Conservation (phyloP, 345 rosid genomes). For the Linum tenue region DNA sequence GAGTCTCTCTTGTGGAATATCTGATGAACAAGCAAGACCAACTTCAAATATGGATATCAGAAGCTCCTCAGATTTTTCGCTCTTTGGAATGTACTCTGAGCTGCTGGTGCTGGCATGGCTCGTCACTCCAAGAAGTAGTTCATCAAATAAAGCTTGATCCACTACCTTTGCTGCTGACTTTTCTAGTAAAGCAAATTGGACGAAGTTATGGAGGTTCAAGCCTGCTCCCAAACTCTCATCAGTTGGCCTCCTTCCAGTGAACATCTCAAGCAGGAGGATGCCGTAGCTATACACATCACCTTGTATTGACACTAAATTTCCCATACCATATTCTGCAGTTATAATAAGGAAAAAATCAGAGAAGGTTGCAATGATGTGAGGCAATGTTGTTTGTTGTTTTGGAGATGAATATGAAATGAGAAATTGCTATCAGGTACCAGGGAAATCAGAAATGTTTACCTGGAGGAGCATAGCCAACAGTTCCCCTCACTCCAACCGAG, state of each 20-base stretch:
- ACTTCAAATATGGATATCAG: too few relatives aligned
- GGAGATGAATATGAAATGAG: too few relatives aligned
- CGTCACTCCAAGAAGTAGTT: background rate
- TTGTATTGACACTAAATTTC: background rate
- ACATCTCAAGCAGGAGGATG: background rate
- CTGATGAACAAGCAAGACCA: too few relatives aligned
- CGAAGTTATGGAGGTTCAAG: background rate
- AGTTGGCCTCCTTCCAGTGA: background rate
- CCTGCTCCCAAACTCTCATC: background rate
- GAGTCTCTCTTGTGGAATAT: too few relatives aligned
- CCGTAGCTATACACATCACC: background rate
- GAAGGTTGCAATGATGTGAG: too few relatives aligned
- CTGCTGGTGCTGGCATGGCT: too few relatives aligned
- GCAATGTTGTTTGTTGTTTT: too few relatives aligned
- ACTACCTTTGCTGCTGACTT: background rate
- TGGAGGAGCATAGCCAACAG: background rate
- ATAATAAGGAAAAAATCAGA: too few relatives aligned
- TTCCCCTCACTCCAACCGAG: background rate
- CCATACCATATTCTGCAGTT: background rate
- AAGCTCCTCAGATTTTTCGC: too few relatives aligned
- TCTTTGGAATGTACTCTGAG: too few relatives aligned
- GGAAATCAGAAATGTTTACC: background rate
- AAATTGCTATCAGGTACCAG: background rate
- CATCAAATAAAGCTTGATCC: background rate
- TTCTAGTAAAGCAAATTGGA: background rate